Percentiles rank a stretch among this genome's conserved stretches.
phyloP scores from a whole-genome alignment of 2,329 filamentous ascomycete species.

The Elsinoe ampelina region DNA sequence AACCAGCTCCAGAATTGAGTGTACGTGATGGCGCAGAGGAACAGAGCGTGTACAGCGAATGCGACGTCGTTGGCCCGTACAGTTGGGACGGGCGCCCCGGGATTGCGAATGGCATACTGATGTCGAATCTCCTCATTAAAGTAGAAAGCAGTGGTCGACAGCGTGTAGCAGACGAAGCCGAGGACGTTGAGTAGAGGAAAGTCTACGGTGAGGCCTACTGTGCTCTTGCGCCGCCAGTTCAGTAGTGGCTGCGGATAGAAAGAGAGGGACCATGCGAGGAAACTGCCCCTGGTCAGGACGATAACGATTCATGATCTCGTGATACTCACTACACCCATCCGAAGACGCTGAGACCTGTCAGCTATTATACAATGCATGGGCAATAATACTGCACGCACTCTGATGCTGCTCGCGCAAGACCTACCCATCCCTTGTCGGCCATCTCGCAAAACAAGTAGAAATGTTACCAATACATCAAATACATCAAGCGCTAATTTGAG shows the following conservation, averaged over 20 bases:
- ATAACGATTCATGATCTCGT: neutral
- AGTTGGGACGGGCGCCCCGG: slow-evolving; percentile 63
- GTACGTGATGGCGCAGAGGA: slow-evolving; percentile 63
- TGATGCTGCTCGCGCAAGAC: slow-evolving; percentile 14
- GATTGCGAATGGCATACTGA: slow-evolving; percentile 78
- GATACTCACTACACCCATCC: slow-evolving; percentile 17
- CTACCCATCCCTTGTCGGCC: slow-evolving; percentile 4
- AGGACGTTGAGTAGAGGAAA: slow-evolving; percentile 67
- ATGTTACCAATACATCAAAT: neutral
- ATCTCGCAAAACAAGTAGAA: neutral
- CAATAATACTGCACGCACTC: neutral
- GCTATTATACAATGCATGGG: neutral
- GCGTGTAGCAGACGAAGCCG: slow-evolving; percentile 66
- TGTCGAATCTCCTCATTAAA: slow-evolving; percentile 66
- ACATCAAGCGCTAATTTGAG: too few species aligned
- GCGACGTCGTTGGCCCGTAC: slow-evolving; percentile 84
- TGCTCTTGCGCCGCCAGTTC: slow-evolving; percentile 68
- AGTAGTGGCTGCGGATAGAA: slow-evolving; percentile 87
- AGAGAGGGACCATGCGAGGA: slow-evolving; percentile 57
- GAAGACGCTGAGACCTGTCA: slow-evolving; percentile 12
- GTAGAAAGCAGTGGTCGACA: slow-evolving; percentile 66
- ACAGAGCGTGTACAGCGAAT: slow-evolving; percentile 72
- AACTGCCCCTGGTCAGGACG: slow-evolving; percentile 15
- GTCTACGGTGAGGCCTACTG: slow-evolving; percentile 75
- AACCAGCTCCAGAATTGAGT: slow-evolving; percentile 63